Base-by-base conservation (phyloP, 148 eudicot genomes). In the Heliamphora exappendiculata region DNA sequence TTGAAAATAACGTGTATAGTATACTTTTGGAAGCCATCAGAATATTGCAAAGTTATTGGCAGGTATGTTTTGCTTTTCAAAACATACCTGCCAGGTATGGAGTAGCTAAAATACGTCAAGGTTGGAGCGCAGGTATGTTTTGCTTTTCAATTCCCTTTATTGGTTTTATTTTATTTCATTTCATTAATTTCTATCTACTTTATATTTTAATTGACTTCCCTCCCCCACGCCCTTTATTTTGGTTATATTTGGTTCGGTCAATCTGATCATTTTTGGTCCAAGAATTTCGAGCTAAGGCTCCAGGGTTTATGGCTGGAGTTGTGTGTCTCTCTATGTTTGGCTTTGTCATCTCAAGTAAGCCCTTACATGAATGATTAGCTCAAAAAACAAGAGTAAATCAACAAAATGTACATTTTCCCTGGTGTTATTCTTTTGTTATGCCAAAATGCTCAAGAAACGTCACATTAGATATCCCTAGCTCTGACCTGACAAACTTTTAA, bases 1-100 rank as follows among this genome's bases (percentile, higher is more conserved):
- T n/a, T n/a, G n/a, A n/a, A n/a, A n/a, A n/a, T n/a, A n/a, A n/a
- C n/a, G n/a, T n/a, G n/a, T n/a, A n/a, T n/a, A n/a, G n/a, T n/a
- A n/a, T n/a, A n/a, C n/a, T n/a, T n/a, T n/a, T n/a, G n/a, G n/a
- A n/a, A n/a, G n/a, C n/a, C n/a, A n/a, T n/a, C n/a, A n/a, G n/a
- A n/a, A n/a, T 90, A 73, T 82, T 89, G 83, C 90, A 85, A 74
- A 84, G 90, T 72, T 94, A 93, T 78, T 93, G 98, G 70, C 86
- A 84, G 80, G 98, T 93, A 82, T 41, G n/a, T n/a, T n/a, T n/a
- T n/a, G n/a, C n/a, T n/a, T n/a, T n/a, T n/a, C n/a, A n/a, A n/a
- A n/a, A n/a, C n/a, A n/a, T n/a, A n/a, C n/a, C n/a, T n/a, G n/a
- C n/a, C n/a, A n/a, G n/a, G n/a, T n/a, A n/a, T n/a, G n/a, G n/a